phyloP scores from a whole-genome alignment of 2,329 filamentous ascomycete species.

The Ascochyta koolunga region DNA sequence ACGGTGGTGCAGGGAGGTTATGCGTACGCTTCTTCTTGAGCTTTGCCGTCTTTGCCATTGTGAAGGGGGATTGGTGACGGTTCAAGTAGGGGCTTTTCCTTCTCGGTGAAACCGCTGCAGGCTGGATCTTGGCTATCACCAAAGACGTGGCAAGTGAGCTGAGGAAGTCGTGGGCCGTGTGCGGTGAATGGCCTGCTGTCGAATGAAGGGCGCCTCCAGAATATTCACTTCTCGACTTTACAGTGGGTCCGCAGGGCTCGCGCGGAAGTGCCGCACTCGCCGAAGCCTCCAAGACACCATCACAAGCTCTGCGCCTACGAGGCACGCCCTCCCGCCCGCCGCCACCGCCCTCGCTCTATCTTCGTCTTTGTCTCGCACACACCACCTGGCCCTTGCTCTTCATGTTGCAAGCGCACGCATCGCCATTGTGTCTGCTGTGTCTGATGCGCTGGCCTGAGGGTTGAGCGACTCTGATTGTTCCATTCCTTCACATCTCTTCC shows the following conservation, averaged over 20 bases:
- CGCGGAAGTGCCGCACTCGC: slow-evolving; percentile 4
- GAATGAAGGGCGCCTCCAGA: background rate
- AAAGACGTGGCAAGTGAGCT: background rate
- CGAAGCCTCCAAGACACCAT: slow-evolving; percentile 7
- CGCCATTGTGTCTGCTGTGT: slow-evolving; percentile 37
- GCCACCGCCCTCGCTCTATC: slow-evolving; percentile 19
- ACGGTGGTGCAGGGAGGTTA: background rate
- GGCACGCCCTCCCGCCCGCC: slow-evolving; percentile 22
- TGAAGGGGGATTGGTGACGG: slow-evolving; percentile 4
- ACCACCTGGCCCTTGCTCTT: slow-evolving; percentile 22
- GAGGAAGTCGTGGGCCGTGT: background rate
- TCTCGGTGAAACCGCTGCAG: background rate
- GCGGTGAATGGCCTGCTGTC: background rate
- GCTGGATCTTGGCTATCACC: background rate
- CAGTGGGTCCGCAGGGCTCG: slow-evolving; percentile 11
- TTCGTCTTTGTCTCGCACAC: slow-evolving; percentile 15
- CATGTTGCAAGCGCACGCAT: slow-evolving; percentile 43
- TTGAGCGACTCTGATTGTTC: slow-evolving; percentile 26
- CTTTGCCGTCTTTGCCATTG: slow-evolving; percentile 56
- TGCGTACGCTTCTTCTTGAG: slow-evolving; percentile 52
- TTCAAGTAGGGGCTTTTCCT: background rate
- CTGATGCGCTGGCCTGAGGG: slow-evolving; percentile 43
- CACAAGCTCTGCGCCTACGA: slow-evolving; percentile 18
- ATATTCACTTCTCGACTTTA: slow-evolving; percentile 6
- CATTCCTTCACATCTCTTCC: slow-evolving; percentile 19